A percentile compares a stretch with the other conserved stretches of the same genome.
Evolutionary conservation across 2,329 filamentous ascomycete genomes (phyloP).

Genomic region (Lasiodiplodia citricola): DNA sequence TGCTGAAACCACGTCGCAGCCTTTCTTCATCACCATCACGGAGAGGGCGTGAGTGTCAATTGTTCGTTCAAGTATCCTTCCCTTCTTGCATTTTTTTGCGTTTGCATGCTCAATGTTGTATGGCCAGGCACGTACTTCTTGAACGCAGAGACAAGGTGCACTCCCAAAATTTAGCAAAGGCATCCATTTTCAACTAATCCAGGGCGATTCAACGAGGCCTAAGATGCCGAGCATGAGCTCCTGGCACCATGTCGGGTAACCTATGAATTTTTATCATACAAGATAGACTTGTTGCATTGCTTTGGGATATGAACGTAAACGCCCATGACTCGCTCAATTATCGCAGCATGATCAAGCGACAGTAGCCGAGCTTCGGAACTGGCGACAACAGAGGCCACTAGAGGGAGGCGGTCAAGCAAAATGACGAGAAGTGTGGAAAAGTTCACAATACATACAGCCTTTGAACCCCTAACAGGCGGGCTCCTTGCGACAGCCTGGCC

Average conservation of each 20-base stretch:
- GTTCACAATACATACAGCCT: background rate
- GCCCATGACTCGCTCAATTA: background rate
- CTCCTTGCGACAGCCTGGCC: background rate
- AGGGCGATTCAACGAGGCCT: background rate
- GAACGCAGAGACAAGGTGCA: background rate
- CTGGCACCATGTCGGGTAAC: background rate
- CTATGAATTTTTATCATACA: too few species aligned
- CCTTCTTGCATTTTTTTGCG: background rate
- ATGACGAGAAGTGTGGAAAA: background rate
- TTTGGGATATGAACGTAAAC: background rate
- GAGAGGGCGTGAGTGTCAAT: background rate
- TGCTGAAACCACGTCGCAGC: background rate
- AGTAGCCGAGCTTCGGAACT: background rate
- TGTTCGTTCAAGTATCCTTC: background rate
- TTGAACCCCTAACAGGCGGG: too few species aligned
- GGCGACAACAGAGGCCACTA: background rate
- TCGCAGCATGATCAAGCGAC: conserved; percentile 1
- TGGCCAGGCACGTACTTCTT: conserved; percentile 1
- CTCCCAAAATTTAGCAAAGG: background rate
- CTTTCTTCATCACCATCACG: background rate
- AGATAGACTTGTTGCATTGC: background rate
- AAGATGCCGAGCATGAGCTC: background rate
- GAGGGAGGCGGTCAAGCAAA: too few species aligned
- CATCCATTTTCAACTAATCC: background rate
- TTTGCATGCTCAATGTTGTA: background rate